Base-by-base conservation (phyloP, 768 basidiomycete genomes). In the Thelephora ganbajun region DNA sequence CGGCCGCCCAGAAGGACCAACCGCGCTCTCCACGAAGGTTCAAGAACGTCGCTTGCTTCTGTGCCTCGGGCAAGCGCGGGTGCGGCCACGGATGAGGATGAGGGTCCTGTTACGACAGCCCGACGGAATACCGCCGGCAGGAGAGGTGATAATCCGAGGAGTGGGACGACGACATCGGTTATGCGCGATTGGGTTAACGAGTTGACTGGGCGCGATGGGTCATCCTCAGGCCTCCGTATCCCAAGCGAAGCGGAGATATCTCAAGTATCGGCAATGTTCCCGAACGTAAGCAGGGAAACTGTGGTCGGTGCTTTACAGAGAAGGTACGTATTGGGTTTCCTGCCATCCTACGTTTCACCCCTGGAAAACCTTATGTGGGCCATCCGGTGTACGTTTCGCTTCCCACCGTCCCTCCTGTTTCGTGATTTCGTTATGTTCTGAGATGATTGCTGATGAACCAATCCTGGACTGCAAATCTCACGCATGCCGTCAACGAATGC, bases 151-250 rank as follows among this genome's bases (percentile, higher is more conserved):
- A 4, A 34, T 35, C 30, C 44, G 43, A 41, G 20, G 48, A 46
- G 13, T 51, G 54, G 43, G 3, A 22, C 39, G 12, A 44, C 22
- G 1, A 41, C 11, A 22, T 78, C 77, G 12, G 79, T 85, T 19
- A 69, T 88, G 60, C 72, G 80, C 45, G 81, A 84, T 58, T 86
- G 83, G 84, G 80, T 88, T 22, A 71, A 85, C 50, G 84, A 85
- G 52, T 49, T 57, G 11, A 45, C 55, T 12, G 54, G 52, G 20
- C 54, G 14, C 33, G 54, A 5, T 53, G 53, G 6, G 45, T 34
- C 18, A 49, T 49, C 3, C 45, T 47, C 30, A 52, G 54, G 11
- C 18, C 70, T 86, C 46, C 71, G 85, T 36, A 78, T 79, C 11
- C 84, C 88, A 1, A 72, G 72, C 20, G 84, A 89, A 33, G 68